Conservation (phyloP, 2,329 filamentous ascomycete genomes). For the Chlorencoelia australis region DNA sequence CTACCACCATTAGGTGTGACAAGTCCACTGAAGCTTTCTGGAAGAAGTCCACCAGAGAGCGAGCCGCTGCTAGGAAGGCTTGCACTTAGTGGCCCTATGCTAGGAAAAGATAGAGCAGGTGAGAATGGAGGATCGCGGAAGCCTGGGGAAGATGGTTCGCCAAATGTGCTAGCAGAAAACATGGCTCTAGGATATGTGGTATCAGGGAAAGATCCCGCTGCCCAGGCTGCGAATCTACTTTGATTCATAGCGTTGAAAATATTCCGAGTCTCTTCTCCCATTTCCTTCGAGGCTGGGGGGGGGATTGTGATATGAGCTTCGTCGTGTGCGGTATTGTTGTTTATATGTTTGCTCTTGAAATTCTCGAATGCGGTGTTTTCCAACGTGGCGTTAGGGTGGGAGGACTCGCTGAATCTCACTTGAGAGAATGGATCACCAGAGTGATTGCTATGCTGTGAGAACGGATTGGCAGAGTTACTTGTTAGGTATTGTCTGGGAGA, state of each 20-base stretch:
- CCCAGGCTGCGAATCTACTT: neutral
- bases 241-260: slow-evolving; percentile 2
- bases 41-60: no score
- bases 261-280: slow-evolving; percentile 1
- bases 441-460: no score
- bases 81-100: no score
- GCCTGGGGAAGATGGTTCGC: neutral
- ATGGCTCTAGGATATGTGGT: slow-evolving; percentile 4
- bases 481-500: slow-evolving; percentile 2
- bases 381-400: neutral
- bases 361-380: no score
- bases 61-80: no score
- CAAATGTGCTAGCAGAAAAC: neutral
- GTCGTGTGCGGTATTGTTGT: no score
- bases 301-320: neutral
- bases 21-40: no score
- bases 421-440: slow-evolving; percentile 2
- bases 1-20: no score
- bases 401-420: neutral
- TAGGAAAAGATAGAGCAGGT: no score
- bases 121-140: no score
- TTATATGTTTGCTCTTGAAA: no score
- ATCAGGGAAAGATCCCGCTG: slow-evolving; percentile 2
- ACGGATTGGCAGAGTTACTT: slow-evolving; percentile 1
- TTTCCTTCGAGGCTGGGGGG: slow-evolving; percentile 1